These are phyloP conservation scores for Oemleria cerasiformis DNA, from an alignment of 306 rosid species.

Conservation along the genomic window DNA sequence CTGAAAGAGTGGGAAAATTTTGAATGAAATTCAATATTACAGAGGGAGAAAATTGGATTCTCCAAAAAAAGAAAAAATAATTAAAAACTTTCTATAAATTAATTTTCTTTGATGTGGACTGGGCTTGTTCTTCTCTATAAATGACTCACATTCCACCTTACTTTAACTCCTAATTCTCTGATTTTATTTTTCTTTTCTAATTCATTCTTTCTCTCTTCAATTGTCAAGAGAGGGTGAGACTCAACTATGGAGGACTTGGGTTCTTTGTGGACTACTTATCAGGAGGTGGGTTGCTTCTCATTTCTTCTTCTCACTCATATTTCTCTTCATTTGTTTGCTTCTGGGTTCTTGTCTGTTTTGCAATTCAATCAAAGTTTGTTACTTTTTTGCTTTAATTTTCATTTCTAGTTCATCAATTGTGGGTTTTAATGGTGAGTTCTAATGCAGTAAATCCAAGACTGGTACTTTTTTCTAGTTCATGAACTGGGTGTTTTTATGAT, in stretches of 20 bases:
- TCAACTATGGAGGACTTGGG: conserved; percentile 53
- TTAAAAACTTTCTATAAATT: not conserved
- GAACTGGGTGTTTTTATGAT: too few species aligned
- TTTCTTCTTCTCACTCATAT: conserved; percentile 5
- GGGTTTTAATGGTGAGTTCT: not conserved
- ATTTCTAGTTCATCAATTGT: not conserved
- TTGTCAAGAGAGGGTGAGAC: not conserved
- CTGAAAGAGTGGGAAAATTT: conserved; percentile 39
- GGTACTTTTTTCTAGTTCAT: not conserved
- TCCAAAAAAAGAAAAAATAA: not conserved
- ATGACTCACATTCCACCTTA: conserved; percentile 22
- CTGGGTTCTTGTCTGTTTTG: conserved; percentile 13
- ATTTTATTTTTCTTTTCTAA: not conserved
- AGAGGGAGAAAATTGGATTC: conserved; percentile 20
- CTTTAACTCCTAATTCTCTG: conserved; percentile 26
- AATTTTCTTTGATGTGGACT: conserved; percentile 36
- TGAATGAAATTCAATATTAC: conserved; percentile 17
- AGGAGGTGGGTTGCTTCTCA: conserved; percentile 51
- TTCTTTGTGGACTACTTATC: conserved; percentile 40
- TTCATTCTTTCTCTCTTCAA: not conserved
- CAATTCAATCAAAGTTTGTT: conserved; percentile 17
- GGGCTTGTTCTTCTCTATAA: conserved; percentile 41
- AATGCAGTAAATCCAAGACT: too few species aligned
- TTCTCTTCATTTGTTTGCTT: conserved; percentile 7
- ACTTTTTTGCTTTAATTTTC: not conserved